Evolutionary conservation across 345 rosid genomes (phyloP), one percentile per base, ranked within the genome.

Genomic region (Rhizophora apiculata): DNA sequence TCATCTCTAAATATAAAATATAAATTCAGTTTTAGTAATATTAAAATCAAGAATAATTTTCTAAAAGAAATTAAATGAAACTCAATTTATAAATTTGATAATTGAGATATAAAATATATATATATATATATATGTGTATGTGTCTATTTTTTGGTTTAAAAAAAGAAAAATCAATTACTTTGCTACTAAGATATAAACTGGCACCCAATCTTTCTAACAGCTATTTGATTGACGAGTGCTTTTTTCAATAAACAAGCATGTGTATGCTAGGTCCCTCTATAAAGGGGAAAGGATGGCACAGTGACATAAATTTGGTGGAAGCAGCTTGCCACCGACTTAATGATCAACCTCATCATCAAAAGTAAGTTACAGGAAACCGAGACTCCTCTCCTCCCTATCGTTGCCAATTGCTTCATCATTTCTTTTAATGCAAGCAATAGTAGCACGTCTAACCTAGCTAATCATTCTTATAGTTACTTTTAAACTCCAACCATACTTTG

Each of bases 351-450:
- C 67, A 57, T 51, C 67, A 57, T 57, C 15, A 34, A 31, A 21
- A 49, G 60, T 22, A 32, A 48, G 77, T 71, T 74, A 20, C 56
- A 13, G 48, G 60, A 54, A 75, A 72, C 72, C 27, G 58, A 71
- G 76, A 72, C 77, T 66, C 63, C 36, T 62, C 72, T 69, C 77
- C 77, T 72, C 62, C 62, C 63, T 34, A 53, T 16, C 51, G 29
- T 48, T 55, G 27, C 55, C 63, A 0, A 43, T 57, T 56, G 31
- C 32, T 37, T 72, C 52, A 4, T 63, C 32, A 24, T 79, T 54
- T 48, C 80, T 70, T 77, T 63, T 18, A 69, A 59, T 56, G 82
- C 72, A 75, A 83, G 82, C 79, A 78, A 83, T 21, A 13, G 51
- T 43, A 43, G 19, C 15, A 26, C 68, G 77, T 71, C 73, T 54